Evolutionary conservation across 495 filamentous ascomycete genomes (phyloP), one percentile per base, ranked within the genome.

Genomic region (Terfezia claveryi): DNA sequence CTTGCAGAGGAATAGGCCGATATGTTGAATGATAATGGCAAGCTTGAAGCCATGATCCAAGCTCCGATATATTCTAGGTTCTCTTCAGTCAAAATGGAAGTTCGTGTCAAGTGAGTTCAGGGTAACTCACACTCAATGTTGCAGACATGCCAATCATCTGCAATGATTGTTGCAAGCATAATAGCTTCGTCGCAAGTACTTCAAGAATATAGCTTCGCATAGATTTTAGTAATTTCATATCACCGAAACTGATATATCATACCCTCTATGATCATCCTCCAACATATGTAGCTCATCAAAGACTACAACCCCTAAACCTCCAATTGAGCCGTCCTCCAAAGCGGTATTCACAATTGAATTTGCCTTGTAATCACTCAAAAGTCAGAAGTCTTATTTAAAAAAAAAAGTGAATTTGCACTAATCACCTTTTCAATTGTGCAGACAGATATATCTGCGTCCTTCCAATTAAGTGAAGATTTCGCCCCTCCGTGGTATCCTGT

Each of bases 111-210:
- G 37, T 8, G 32, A 27, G 37, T 36, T 1, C 37, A 46, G 32
- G 11, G 10, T 10, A 38, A 46, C 2, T 57, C 74, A 84, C 80
- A 49, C 79, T 78, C 37, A 88, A 66, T 2, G 85, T 88, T 14
- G 85, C 84, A 57, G 84, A 87, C 85, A 88, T 88, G 56, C 80
- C 84, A 53, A 88, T 71, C 23, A 91, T 78, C 59, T 91, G 85
- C 27, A 85, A 74, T 46, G 72, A 69, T 56, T 82, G 75, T 44
- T 76, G 80, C 10, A 88, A 68, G 53, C 81, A 74, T 8, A 88
- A 66, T 23, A 88, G 62, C 57, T 91, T 91, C 4, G 84, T 83
- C 6, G 80, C 77, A 69, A 88, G 77, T n/a, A 88, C 67, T 64
- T 91, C 85, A 53, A 91, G 69, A 0, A 88, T 71, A 61, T 87